These are phyloP conservation scores for Solanum peruvianum DNA, from an alignment of 257 asterid genomes.

Conservation along the genomic window DNA sequence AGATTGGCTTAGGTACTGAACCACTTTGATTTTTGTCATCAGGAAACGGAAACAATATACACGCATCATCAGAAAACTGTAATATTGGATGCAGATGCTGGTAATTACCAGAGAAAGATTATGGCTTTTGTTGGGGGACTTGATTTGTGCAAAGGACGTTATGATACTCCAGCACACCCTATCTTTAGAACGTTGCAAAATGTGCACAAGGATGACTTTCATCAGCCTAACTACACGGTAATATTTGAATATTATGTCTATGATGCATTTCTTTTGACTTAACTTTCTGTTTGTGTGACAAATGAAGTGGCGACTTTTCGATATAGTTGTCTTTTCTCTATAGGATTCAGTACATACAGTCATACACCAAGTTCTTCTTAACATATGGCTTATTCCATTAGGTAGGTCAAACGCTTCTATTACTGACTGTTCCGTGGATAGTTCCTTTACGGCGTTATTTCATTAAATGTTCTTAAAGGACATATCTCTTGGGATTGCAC, in stretches of 20 bases:
- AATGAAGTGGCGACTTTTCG: neutral
- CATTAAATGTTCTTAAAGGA: neutral
- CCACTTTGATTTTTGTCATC: slow-evolving; percentile 7
- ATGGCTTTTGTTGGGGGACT: slow-evolving; percentile 86
- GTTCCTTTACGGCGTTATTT: neutral
- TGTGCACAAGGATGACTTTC: slow-evolving; percentile 73
- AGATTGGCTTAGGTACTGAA: neutral
- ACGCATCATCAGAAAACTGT: slow-evolving; percentile 95
- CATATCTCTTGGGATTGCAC: neutral
- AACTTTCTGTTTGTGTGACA: neutral
- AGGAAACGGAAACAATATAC: slow-evolving; percentile 90
- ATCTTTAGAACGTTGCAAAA: slow-evolving; percentile 55
- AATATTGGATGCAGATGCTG: slow-evolving; percentile 64
- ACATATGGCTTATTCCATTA: neutral
- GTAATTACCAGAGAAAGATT: slow-evolving; percentile 43
- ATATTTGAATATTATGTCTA: neutral
- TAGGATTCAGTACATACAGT: neutral
- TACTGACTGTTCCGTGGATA: neutral
- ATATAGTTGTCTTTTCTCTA: neutral
- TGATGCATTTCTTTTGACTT: neutral
- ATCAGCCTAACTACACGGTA: slow-evolving; percentile 83
- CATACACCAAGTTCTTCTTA: neutral
- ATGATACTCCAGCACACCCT: slow-evolving; percentile 72
- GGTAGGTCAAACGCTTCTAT: neutral
- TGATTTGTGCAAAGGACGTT: slow-evolving; percentile 86